Evolutionary conservation across 2,329 filamentous ascomycete genomes (phyloP).

Genomic region (Xylaria multiplex): DNA sequence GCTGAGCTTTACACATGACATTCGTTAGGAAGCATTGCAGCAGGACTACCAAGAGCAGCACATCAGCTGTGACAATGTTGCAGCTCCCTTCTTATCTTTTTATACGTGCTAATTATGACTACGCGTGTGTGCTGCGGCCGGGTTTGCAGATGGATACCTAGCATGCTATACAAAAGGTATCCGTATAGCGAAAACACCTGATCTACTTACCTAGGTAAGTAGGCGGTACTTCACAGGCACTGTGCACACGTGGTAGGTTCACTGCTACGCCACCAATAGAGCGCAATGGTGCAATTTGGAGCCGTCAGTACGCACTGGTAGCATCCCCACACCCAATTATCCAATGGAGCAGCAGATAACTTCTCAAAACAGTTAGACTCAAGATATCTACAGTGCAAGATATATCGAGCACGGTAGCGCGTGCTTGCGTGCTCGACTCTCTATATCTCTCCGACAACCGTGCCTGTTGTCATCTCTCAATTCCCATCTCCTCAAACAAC

Average conservation of each 20-base stretch:
- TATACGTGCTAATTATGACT: too few species aligned
- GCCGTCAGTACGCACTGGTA: background rate
- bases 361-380: conserved; percentile 24
- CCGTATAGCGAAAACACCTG: too few species aligned
- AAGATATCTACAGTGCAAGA: background rate
- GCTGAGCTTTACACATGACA: too few species aligned
- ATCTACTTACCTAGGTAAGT: too few species aligned
- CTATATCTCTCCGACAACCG: background rate
- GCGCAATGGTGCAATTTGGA: conserved; percentile 24
- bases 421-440: background rate
- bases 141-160: too few species aligned
- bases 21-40: too few species aligned
- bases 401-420: background rate
- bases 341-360: conserved; percentile 10
- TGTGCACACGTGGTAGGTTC: background rate
- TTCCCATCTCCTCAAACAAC: background rate
- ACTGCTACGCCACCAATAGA: conserved; percentile 23
- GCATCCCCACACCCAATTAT: conserved; percentile 8
- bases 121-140: too few species aligned
- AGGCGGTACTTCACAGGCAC: too few species aligned
- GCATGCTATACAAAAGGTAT: too few species aligned
- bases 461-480: background rate
- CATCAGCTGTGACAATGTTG: too few species aligned
- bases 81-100: too few species aligned
- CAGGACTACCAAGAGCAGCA: too few species aligned